Evolutionary conservation across 192 early-diverging fungal species (phyloP).

Genomic region (Coemansia sp.): DNA sequence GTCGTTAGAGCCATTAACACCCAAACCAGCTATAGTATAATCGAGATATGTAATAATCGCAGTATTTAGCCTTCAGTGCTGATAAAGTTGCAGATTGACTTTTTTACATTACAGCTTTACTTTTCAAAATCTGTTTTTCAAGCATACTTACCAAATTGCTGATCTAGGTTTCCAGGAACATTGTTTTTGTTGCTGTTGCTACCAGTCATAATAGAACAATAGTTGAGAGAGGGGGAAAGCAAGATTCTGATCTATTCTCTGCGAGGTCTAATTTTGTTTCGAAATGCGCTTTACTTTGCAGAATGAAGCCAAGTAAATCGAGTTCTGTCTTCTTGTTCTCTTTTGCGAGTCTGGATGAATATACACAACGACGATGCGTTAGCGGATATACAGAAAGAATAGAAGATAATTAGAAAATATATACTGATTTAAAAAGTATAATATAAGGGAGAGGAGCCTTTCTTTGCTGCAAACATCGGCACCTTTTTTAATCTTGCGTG

Average conservation of each 20-base stretch:
- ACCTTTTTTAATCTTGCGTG: no score
- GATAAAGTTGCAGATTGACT: not conserved
- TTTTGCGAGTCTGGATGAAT: not conserved
- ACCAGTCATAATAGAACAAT: constrained; percentile 43
- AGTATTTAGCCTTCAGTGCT: no score
- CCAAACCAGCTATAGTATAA: constrained; percentile 61
- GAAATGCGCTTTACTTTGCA: not conserved
- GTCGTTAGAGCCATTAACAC: constrained; percentile 59
- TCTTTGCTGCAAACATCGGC: no score
- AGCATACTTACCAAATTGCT: constrained; percentile 62
- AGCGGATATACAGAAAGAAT: no score
- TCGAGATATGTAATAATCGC: not conserved
- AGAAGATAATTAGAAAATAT: constrained; percentile 2
- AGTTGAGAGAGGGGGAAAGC: constrained; percentile 2
- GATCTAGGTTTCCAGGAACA: constrained; percentile 66
- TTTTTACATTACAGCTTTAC: not conserved
- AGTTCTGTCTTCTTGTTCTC: not conserved
- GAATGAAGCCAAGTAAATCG: constrained; percentile 2
- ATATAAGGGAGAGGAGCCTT: no score
- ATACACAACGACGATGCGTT: no score
- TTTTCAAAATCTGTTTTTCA: not conserved
- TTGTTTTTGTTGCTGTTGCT: constrained; percentile 56
- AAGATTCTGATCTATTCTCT: constrained; percentile 4
- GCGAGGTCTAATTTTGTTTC: not conserved
- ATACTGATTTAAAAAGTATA: not conserved